These are phyloP conservation scores for Lignosus rhinocerotis DNA, from an alignment of 1,284 basidiomycete genomes.

Conservation along the genomic window DNA sequence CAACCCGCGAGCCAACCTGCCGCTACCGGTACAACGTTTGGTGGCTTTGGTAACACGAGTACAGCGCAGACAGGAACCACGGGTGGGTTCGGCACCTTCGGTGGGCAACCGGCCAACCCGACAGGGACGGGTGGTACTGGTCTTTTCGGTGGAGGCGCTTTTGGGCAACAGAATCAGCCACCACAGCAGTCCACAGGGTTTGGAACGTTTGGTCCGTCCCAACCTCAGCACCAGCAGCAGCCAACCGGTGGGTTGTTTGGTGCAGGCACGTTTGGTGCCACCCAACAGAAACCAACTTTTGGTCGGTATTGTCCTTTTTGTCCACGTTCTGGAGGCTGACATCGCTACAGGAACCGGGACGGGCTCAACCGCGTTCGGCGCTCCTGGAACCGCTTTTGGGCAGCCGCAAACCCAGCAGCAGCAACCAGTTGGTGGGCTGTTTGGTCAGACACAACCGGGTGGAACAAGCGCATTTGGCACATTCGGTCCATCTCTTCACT, in stretches of 20 bases:
- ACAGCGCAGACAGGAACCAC: slow-evolving; percentile 22
- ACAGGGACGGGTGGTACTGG: slow-evolving; percentile 36
- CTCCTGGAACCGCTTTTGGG: slow-evolving; percentile 29
- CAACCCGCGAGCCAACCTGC: slow-evolving; percentile 32
- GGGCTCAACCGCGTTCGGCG: slow-evolving; percentile 36
- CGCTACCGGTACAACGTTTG: slow-evolving; percentile 34
- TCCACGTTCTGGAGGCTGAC: slow-evolving; percentile 29
- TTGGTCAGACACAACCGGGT: slow-evolving; percentile 43
- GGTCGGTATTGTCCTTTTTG: slow-evolving; percentile 40
- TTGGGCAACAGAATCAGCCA: slow-evolving; percentile 32
- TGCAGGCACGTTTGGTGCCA: slow-evolving; percentile 32
- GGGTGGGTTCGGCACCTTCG: slow-evolving; percentile 43
- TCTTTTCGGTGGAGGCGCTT: slow-evolving; percentile 37
- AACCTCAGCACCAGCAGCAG: slow-evolving; percentile 22
- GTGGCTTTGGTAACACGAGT: slow-evolving; percentile 28
- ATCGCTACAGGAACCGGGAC: slow-evolving; percentile 26
- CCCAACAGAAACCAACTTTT: slow-evolving; percentile 32
- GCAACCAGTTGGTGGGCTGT: slow-evolving; percentile 37
- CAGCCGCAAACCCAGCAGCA: slow-evolving; percentile 22
- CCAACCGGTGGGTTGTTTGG: slow-evolving; percentile 10
- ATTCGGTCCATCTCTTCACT: slow-evolving; percentile 36
- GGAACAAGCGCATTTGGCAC: slow-evolving; percentile 39
- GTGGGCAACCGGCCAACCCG: slow-evolving; percentile 27
- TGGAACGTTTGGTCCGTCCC: slow-evolving; percentile 39
- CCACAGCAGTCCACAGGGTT: slow-evolving; percentile 28